These are phyloP conservation scores for Funneliformis mosseae DNA, from an alignment of 192 early-diverging fungal genomes.

Conservation along the genomic window DNA sequence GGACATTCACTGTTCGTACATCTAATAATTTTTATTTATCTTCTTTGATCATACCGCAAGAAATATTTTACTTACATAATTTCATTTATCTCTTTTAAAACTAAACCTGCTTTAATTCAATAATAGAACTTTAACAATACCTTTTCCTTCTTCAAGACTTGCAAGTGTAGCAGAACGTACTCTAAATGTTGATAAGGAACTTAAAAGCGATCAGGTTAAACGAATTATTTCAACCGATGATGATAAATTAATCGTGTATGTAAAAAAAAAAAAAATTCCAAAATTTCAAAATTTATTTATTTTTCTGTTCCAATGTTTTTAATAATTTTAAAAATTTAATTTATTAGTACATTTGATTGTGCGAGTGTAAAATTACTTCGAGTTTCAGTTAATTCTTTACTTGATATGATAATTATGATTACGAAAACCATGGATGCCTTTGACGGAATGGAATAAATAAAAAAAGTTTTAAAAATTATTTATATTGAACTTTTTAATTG, in stretches of 20 bases:
- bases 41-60: not conserved
- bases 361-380: conserved; percentile 44
- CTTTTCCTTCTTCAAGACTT: conserved; percentile 45
- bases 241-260: conserved; percentile 45
- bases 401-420: conserved; percentile 55
- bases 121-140: conserved; percentile 4
- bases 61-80: too few relatives aligned
- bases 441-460: conserved; percentile 21
- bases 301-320: not conserved
- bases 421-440: conserved; percentile 50
- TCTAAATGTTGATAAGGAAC: conserved; percentile 50
- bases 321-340: not conserved
- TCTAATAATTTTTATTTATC: not conserved
- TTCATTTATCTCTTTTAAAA: too few relatives aligned
- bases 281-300: not conserved
- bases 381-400: conserved; percentile 52
- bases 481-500: too few relatives aligned
- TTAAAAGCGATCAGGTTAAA: conserved; percentile 47
- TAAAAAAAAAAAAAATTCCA: not conserved
- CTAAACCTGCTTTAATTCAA: too few relatives aligned
- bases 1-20: not conserved
- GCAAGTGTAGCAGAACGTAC: conserved; percentile 47
- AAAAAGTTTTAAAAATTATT: not conserved
- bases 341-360: conserved; percentile 45
- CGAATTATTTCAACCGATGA: conserved; percentile 36